Evolutionary conservation across 1,139 yeast genomes (phyloP), one percentile per base, ranked within the genome.

Genomic region (Lodderomyces metapsilosis): DNA sequence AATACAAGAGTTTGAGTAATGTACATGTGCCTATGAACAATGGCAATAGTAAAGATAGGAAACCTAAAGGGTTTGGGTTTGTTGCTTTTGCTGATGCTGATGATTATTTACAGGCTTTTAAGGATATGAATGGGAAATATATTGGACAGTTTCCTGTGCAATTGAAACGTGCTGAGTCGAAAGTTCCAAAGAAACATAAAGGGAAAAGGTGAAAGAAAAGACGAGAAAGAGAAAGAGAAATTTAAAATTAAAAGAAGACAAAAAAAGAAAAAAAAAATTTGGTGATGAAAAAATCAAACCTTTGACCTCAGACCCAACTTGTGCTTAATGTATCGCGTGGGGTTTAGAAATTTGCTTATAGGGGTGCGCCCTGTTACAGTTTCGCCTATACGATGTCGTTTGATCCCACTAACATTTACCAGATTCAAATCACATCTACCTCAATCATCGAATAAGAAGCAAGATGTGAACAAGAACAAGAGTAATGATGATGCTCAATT

Each of bases 61-160:
- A 68, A 45, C 71, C 73, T 44, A 82, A 78, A 57, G 91, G 92
- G 4, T 84, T 66, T 53, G 92, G 89, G 4, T 84, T 84, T 58
- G 84, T 84, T 16, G 78, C 87, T 1, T 84, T 84, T 58, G 66
- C 65, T 2, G 71, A 70, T 45, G 63, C 88, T 0, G 78, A 80
- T 23, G 91, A 80, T 52, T 85, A 83, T 53, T 67, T 85, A 46
- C 64, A 65, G 39, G 89, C 92, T 3, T 85, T 82, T 61, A 82
- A 80, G 54, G 87, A 82, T 52, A 76, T 84, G 81, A 83, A 85
- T 56, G 86, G 88, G 33, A 83, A 84, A 57, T 84, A 83, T 51
- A 73, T 86, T 37, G 95, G 94, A 1, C 78, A 74, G 49, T 84
- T 82, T 50, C 94, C 94, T 0, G 80, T 85, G 25, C 84, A 78